phyloP scores from a whole-genome alignment of 805 yeast species.

The Kregervanrija delftensis region DNA sequence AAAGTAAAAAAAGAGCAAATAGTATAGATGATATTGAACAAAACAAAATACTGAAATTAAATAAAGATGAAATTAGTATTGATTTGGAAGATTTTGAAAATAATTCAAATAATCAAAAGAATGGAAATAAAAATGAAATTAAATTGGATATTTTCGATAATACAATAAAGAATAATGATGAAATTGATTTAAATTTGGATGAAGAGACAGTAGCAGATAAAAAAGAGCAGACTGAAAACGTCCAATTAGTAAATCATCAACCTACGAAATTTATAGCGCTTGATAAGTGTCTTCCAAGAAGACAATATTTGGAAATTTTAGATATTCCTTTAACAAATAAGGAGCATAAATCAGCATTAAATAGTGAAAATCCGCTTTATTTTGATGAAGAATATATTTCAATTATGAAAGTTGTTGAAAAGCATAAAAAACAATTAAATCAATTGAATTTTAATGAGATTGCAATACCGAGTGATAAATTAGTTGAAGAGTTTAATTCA shows the following conservation, averaged over 20 bases:
- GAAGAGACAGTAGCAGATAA: slow-evolving; percentile 2
- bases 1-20: slow-evolving; percentile 1
- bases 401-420: slow-evolving; percentile 15
- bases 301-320: slow-evolving; percentile 50
- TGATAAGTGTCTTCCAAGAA: slow-evolving; percentile 72
- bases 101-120: background rate
- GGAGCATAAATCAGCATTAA: slow-evolving; percentile 17
- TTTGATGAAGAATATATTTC: slow-evolving; percentile 32
- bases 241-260: background rate
- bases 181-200: slow-evolving; percentile 28
- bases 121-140: background rate
- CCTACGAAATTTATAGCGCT: slow-evolving; percentile 57
- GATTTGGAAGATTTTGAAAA: background rate
- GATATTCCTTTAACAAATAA: slow-evolving; percentile 31
- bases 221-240: background rate
- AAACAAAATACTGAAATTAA: slow-evolving; percentile 16
- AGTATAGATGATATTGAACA: slow-evolving; percentile 13
- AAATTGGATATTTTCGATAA: background rate
- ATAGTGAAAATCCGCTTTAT: slow-evolving; percentile 15
- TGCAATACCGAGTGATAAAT: slow-evolving; percentile 10
- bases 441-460: slow-evolving; percentile 7
- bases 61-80: slow-evolving; percentile 15
- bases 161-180: slow-evolving; percentile 21
- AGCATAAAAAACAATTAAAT: slow-evolving; percentile 10
- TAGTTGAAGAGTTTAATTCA: slow-evolving; percentile 8